Evolutionary conservation across 805 yeast species (phyloP).

Genomic region (Kurtzmaniella cleridarum): DNA sequence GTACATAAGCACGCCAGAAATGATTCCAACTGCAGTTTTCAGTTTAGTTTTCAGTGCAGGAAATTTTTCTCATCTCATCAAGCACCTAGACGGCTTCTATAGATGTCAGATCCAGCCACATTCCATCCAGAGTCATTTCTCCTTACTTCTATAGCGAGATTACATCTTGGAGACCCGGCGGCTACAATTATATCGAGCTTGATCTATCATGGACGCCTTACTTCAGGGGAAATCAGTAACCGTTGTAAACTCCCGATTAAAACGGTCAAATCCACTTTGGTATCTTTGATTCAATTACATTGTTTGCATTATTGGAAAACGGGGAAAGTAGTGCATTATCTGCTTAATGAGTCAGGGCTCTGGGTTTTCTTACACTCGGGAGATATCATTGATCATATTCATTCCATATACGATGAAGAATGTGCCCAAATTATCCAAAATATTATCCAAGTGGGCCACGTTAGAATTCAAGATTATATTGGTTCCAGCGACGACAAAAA

Average conservation of each 20-base stretch:
- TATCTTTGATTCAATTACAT: conserved; percentile 71
- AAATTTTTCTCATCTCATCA: no score
- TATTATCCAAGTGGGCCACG: conserved; percentile 62
- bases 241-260: conserved; percentile 43
- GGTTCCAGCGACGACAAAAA: conserved; percentile 17
- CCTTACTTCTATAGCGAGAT: conserved; percentile 46
- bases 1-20: no score
- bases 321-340: conserved; percentile 40
- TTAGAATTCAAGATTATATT: conserved; percentile 48
- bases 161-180: conserved; percentile 69
- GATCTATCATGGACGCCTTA: conserved; percentile 62
- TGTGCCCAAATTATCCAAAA: conserved; percentile 64
- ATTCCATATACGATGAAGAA: conserved; percentile 37
- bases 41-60: no score
- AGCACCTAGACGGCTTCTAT: no score
- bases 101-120: no score
- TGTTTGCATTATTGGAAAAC: conserved; percentile 60
- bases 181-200: conserved; percentile 55
- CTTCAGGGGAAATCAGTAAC: conserved; percentile 47
- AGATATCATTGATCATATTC: conserved; percentile 55
- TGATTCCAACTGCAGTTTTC: no score
- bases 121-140: conserved; percentile 49
- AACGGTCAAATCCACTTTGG: conserved; percentile 60
- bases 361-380: conserved; percentile 69
- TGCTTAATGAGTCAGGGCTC: conserved; percentile 59